Percentiles rank a stretch among this genome's conserved stretches.
phyloP scores from a whole-genome alignment of 768 basidiomycete species.

The Fibroporia radiculosa region DNA sequence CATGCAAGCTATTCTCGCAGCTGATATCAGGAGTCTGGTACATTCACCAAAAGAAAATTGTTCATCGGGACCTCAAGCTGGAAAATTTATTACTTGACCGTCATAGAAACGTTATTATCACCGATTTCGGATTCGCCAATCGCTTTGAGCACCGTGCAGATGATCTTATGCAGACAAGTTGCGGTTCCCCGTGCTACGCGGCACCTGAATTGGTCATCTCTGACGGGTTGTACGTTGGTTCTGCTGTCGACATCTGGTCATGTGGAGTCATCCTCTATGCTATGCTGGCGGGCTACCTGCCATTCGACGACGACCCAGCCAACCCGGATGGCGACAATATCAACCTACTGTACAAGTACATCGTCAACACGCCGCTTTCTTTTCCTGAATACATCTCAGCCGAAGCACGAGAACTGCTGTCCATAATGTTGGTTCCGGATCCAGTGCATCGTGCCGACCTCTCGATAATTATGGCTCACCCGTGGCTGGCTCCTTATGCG shows the following conservation, averaged over 20 bases:
- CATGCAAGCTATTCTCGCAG: conserved; percentile 93
- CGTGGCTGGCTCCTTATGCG: conserved; percentile 70
- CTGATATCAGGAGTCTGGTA: conserved; percentile 99
- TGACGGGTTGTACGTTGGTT: conserved; percentile 94
- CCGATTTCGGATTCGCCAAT: conserved; percentile 99
- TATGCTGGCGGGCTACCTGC: conserved; percentile 96
- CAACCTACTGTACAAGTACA: conserved; percentile 97
- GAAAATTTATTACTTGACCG: conserved; percentile 97
- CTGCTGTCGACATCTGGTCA: conserved; percentile 96
- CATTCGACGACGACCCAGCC: conserved; percentile 97
- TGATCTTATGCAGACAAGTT: conserved; percentile 98
- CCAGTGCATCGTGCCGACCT: conserved; percentile 75
- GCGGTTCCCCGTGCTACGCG: conserved; percentile 96
- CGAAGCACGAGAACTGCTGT: conserved; percentile 76
- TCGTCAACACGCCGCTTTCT: conserved; percentile 91
- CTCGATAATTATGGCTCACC: conserved; percentile 74
- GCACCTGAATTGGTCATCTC: conserved; percentile 97
- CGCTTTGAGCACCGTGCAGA: conserved; percentile 87
- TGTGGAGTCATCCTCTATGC: conserved; percentile 95
- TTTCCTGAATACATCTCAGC: conserved; percentile 94
- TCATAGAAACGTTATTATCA: conserved; percentile 97
- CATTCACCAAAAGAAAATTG: conserved; percentile 98
- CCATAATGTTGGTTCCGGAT: conserved; percentile 92
- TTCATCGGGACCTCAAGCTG: conserved; percentile 97
- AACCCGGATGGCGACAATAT: conserved; percentile 99